phyloP scores from a whole-genome alignment of 2,329 filamentous ascomycete species.

The Cyphellophora attinorum region DNA sequence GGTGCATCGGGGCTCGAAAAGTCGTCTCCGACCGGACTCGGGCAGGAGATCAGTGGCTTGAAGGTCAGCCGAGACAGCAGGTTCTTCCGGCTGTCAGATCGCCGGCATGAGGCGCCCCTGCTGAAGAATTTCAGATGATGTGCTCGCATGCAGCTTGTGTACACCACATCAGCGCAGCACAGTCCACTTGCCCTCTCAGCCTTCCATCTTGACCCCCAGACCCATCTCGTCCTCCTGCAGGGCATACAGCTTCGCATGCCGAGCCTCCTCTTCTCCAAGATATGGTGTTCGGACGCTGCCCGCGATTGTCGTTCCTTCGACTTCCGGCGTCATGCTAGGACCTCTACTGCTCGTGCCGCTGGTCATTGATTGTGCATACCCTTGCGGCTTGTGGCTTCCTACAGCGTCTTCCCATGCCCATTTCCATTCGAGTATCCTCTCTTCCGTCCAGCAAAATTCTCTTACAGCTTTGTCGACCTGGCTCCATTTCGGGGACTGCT shows the following conservation, averaged over 20 bases:
- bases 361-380: too few species aligned
- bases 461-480: background rate
- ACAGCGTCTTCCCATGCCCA: conserved; percentile 1
- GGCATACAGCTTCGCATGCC: background rate
- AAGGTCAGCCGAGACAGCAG: too few species aligned
- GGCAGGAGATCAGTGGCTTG: too few species aligned
- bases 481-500: background rate
- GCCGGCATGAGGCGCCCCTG: too few species aligned
- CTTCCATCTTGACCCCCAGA: conserved; percentile 33
- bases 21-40: too few species aligned
- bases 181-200: too few species aligned
- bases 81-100: too few species aligned
- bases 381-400: background rate
- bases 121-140: too few species aligned
- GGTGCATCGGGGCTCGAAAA: too few species aligned
- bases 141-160: too few species aligned
- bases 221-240: conserved; percentile 93
- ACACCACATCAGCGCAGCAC: too few species aligned
- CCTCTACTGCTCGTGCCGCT: too few species aligned
- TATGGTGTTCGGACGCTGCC: background rate
- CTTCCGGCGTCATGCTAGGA: background rate
- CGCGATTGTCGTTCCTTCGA: background rate
- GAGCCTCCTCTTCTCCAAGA: background rate
- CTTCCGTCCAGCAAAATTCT: background rate
- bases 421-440: background rate